phyloP scores from a whole-genome alignment of 1,139 yeast genomes.

The Zygosaccharomyces pseudobailii region DNA sequence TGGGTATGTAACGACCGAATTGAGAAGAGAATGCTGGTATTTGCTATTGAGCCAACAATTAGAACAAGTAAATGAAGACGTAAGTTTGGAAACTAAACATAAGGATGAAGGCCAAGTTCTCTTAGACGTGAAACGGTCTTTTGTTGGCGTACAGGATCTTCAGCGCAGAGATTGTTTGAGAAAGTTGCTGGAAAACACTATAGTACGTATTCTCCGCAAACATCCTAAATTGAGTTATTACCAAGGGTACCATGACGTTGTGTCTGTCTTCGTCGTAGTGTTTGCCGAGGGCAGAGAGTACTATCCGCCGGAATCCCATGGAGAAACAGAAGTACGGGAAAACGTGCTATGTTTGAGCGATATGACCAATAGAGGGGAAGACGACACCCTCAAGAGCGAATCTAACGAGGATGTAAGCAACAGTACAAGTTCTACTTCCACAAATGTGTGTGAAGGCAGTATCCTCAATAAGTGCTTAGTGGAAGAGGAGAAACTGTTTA shows the following conservation, averaged over 20 bases:
- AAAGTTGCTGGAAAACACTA: conserved; percentile 43
- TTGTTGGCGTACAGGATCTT: conserved; percentile 36
- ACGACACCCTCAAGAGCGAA: conserved; percentile 2
- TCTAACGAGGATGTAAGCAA: conserved; percentile 11
- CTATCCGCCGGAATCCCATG: neutral
- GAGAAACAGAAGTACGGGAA: neutral
- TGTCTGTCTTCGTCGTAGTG: conserved; percentile 59
- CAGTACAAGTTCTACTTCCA: conserved; percentile 14
- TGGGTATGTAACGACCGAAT: conserved; percentile 24
- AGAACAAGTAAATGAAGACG: neutral
- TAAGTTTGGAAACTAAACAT: conserved; percentile 36
- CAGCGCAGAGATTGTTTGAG: conserved; percentile 33
- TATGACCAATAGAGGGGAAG: conserved; percentile 20
- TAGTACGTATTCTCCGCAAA: conserved; percentile 52
- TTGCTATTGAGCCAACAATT: conserved; percentile 17
- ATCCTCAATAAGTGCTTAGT: conserved; percentile 12
- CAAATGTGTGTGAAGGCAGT: conserved; percentile 12
- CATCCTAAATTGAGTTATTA: conserved; percentile 68
- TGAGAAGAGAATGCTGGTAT: conserved; percentile 24
- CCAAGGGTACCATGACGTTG: conserved; percentile 91
- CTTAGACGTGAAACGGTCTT: conserved; percentile 73
- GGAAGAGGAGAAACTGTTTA: conserved; percentile 42
- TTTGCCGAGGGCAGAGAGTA: conserved; percentile 36
- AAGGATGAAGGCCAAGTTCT: conserved; percentile 74
- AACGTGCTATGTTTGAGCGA: conserved; percentile 12